Percentiles rank a stretch among this genome's conserved stretches.
phyloP scores from a whole-genome alignment of 1,284 basidiomycete species.

The Boletus smithii region DNA sequence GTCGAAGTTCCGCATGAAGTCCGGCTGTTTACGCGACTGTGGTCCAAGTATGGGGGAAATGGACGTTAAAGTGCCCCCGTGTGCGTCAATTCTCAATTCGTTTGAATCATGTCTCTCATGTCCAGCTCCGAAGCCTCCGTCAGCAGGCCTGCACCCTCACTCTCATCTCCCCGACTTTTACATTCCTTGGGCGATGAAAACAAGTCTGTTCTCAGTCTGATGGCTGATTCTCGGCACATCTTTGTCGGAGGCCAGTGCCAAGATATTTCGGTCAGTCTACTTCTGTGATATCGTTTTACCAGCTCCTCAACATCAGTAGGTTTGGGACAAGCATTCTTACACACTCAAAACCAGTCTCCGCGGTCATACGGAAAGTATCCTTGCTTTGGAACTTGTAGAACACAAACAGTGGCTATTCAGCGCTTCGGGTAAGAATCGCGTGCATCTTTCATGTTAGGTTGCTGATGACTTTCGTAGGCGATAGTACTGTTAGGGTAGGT shows the following conservation, averaged over 20 bases:
- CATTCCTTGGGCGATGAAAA: constrained; percentile 69
- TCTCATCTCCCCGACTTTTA: constrained; percentile 45
- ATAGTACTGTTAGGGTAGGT: constrained; percentile 78
- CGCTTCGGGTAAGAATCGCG: constrained; percentile 58
- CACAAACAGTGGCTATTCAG: constrained; percentile 85
- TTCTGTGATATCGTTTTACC: background rate
- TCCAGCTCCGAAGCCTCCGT: constrained; percentile 48
- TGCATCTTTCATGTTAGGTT: constrained; percentile 3
- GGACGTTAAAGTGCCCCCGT: constrained; percentile 22
- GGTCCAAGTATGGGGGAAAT: constrained; percentile 4
- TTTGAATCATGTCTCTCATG: constrained; percentile 10
- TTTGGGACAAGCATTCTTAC: constrained; percentile 77
- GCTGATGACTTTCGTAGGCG: constrained; percentile 48
- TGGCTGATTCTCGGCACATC: constrained; percentile 68
- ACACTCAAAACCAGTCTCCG: constrained; percentile 68
- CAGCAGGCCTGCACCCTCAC: constrained; percentile 47
- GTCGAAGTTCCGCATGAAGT: background rate
- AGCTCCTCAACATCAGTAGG: constrained; percentile 42
- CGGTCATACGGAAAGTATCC: constrained; percentile 84
- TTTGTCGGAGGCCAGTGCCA: constrained; percentile 82
- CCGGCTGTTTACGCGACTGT: constrained; percentile 6
- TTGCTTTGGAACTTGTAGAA: constrained; percentile 76
- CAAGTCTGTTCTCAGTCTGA: constrained; percentile 74
- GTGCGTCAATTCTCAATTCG: constrained; percentile 19
- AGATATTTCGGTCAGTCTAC: constrained; percentile 47